These are phyloP conservation scores for Pleurotus tuoliensis DNA, from an alignment of 768 basidiomycete species.

Conservation along the genomic window DNA sequence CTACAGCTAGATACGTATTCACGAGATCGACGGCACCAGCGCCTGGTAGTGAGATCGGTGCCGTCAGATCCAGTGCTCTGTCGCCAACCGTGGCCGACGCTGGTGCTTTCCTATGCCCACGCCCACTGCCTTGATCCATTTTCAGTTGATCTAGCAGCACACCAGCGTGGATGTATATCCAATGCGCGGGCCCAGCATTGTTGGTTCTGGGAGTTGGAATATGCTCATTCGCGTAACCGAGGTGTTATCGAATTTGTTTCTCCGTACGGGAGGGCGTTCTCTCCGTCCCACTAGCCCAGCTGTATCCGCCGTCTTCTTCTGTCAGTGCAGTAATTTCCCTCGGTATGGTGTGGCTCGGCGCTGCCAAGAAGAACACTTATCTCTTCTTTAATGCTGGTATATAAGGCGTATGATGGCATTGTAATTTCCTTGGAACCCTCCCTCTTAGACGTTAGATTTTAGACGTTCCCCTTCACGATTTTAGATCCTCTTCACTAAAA, in stretches of 20 bases:
- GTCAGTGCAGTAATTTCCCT: not conserved
- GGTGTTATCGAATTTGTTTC: not conserved
- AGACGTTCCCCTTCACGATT: not conserved
- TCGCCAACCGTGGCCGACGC: no score
- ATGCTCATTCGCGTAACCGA: not conserved
- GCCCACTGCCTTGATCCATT: no score
- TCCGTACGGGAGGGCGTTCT: not conserved
- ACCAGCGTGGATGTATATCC: not conserved
- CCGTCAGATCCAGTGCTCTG: no score
- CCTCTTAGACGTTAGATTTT: constrained; percentile 5
- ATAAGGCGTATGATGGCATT: not conserved
- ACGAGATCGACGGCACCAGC: no score
- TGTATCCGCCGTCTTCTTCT: not conserved
- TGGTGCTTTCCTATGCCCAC: no score
- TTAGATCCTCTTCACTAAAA: not conserved
- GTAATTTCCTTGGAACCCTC: not conserved
- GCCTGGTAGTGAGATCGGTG: no score
- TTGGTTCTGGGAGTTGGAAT: not conserved
- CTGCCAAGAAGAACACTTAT: not conserved
- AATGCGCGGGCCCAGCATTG: not conserved
- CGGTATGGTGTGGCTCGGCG: constrained; percentile 3
- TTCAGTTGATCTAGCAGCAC: no score
- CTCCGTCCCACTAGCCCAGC: not conserved
- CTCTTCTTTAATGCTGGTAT: not conserved
- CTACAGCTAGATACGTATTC: not conserved